These are phyloP conservation scores for Lasiodiplodia gonubiensis DNA, from an alignment of 2,329 filamentous ascomycete genomes.

Conservation along the genomic window DNA sequence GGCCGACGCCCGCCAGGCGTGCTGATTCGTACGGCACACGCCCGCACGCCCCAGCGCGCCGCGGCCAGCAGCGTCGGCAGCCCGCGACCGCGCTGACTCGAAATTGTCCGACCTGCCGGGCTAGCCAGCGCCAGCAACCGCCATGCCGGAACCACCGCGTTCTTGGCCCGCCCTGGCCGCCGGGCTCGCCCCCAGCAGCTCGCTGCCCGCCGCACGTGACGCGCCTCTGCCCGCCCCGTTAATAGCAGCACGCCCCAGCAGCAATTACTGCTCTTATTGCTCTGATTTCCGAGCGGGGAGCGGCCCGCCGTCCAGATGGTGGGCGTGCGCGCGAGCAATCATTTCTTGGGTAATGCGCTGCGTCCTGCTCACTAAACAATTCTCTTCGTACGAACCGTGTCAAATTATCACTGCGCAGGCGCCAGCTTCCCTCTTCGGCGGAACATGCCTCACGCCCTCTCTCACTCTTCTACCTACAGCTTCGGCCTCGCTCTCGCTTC, in stretches of 20 bases:
- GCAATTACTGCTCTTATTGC: slow-evolving; percentile 15
- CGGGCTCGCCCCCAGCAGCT: slow-evolving; percentile 11
- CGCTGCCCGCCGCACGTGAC: slow-evolving; percentile 7
- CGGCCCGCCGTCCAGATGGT: slow-evolving; percentile 8
- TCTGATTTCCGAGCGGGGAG: slow-evolving; percentile 19
- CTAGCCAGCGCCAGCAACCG: slow-evolving; percentile 18
- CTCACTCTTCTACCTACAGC: slow-evolving; percentile 43
- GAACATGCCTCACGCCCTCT: slow-evolving; percentile 5
- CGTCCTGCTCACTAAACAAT: slow-evolving; percentile 24
- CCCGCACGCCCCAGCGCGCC: not conserved
- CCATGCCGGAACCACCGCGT: slow-evolving; percentile 1
- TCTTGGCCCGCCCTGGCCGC: slow-evolving; percentile 14
- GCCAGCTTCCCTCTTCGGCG: not conserved
- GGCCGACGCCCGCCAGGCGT: slow-evolving; percentile 18
- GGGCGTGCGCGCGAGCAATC: not conserved
- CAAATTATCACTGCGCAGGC: slow-evolving; percentile 3
- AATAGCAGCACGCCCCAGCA: slow-evolving; percentile 5
- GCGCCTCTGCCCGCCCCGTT: not conserved
- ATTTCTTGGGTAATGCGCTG: slow-evolving; percentile 17
- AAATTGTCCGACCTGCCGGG: slow-evolving; percentile 14
- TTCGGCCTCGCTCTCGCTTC: slow-evolving; percentile 50
- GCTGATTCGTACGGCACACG: slow-evolving; percentile 12
- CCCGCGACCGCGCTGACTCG: slow-evolving; percentile 7
- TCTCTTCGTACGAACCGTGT: slow-evolving; percentile 5
- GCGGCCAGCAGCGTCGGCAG: not conserved